phyloP scores from a whole-genome alignment of 2,329 filamentous ascomycete species.

The Nemania sp. region DNA sequence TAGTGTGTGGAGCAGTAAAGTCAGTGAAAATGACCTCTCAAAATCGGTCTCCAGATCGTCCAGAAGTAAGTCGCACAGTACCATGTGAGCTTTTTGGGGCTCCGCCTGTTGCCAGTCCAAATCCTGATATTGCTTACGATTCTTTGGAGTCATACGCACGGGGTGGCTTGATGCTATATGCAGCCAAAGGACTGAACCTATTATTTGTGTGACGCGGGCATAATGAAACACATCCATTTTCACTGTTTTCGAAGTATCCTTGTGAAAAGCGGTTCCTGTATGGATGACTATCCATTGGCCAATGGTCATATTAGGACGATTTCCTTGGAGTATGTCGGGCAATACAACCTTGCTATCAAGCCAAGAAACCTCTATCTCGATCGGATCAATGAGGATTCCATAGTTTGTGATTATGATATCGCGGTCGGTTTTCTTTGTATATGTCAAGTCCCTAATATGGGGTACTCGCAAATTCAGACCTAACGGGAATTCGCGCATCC shows the following conservation, averaged over 20 bases:
- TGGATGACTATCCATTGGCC: constrained; percentile 36
- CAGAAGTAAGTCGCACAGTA: constrained; percentile 59
- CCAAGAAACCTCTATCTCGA: constrained; percentile 25
- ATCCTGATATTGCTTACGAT: neutral
- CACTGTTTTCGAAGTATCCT: neutral
- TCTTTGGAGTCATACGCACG: constrained; percentile 4
- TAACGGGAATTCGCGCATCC: constrained; percentile 47
- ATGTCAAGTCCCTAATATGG: constrained; percentile 19
- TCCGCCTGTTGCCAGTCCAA: neutral
- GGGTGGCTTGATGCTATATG: constrained; percentile 28
- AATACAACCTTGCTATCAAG: constrained; percentile 15
- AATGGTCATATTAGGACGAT: constrained; percentile 5
- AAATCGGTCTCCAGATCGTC: constrained; percentile 50
- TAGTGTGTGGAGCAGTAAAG: constrained; percentile 58
- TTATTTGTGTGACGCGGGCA: constrained; percentile 27
- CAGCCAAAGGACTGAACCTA: constrained; percentile 12
- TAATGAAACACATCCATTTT: constrained; percentile 27
- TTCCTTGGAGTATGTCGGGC: neutral
- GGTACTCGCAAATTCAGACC: constrained; percentile 42
- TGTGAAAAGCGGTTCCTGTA: constrained; percentile 1
- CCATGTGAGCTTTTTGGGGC: constrained; percentile 31
- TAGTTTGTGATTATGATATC: neutral
- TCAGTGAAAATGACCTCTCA: constrained; percentile 55
- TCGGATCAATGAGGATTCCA: constrained; percentile 29
- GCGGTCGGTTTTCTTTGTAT: no score